These are phyloP conservation scores for Cunninghamia lanceolata DNA, from an alignment of 75 land plant genomes.

Conservation along the genomic window DNA sequence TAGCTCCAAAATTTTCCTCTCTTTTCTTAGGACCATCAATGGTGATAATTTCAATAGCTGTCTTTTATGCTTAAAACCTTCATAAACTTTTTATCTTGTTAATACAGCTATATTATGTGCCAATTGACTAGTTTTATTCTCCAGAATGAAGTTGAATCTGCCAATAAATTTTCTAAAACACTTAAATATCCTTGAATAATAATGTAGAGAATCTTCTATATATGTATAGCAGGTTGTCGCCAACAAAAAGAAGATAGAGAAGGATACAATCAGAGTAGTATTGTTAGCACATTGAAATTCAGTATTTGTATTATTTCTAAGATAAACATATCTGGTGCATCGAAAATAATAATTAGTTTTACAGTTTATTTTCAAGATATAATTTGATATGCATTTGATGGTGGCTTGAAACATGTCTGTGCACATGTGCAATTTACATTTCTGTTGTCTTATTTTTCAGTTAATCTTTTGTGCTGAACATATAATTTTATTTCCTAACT, in stretches of 20 bases:
- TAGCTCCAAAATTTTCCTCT: neutral
- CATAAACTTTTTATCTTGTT: neutral
- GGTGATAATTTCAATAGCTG: neutral
- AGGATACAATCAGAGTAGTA: neutral
- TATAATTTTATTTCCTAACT: neutral
- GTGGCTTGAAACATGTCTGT: neutral
- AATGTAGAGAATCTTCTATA: neutral
- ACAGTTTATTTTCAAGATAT: neutral
- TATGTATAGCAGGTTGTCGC: neutral
- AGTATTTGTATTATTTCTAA: neutral
- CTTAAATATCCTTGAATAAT: neutral
- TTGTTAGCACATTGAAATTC: neutral
- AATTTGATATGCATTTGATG: neutral
- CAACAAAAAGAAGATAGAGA: neutral
- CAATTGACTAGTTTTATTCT: neutral
- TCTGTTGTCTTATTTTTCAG: neutral
- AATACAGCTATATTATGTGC: neutral
- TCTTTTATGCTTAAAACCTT: neutral
- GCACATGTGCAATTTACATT: neutral
- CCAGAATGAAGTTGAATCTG: neutral
- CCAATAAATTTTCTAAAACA: neutral
- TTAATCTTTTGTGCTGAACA: neutral
- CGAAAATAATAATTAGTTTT: neutral
- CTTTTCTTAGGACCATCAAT: neutral
- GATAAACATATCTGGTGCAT: neutral